Evolutionary conservation across 2,329 filamentous ascomycete species (phyloP).

Genomic region (Hawksworthiomyces lignivorus): DNA sequence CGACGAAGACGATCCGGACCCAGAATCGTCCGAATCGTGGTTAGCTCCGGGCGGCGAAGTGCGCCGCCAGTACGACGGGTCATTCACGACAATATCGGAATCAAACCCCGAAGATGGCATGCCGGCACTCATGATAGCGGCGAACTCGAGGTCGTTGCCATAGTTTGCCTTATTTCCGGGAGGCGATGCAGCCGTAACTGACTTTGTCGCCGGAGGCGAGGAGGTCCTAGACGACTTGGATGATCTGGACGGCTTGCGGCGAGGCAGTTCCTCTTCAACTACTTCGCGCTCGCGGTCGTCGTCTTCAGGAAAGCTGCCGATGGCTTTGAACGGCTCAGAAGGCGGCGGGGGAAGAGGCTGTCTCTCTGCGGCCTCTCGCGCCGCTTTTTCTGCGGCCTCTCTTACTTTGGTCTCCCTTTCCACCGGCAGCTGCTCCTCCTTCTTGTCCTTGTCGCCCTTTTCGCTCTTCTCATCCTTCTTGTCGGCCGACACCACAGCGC

Average conservation of each 20-base stretch:
- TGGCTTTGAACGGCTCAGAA: not conserved
- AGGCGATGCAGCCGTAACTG: too few relatives aligned
- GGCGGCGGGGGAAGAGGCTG: too few relatives aligned
- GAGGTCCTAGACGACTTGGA: slow-evolving; percentile 50
- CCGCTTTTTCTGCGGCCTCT: too few relatives aligned
- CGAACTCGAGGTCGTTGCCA: slow-evolving; percentile 61
- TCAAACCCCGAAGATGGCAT: slow-evolving; percentile 64
- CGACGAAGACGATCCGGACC: slow-evolving; percentile 2
- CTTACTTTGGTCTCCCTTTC: not conserved
- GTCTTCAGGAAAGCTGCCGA: slow-evolving; percentile 5
- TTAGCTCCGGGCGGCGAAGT: slow-evolving; percentile 56
- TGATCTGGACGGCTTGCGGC: slow-evolving; percentile 35
- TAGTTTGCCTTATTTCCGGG: not conserved
- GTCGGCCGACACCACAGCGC: slow-evolving; percentile 16
- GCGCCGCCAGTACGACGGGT: slow-evolving; percentile 55
- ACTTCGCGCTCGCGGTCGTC: too few relatives aligned
- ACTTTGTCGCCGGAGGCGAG: slow-evolving; percentile 31
- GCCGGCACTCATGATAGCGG: slow-evolving; percentile 61
- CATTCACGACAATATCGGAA: slow-evolving; percentile 60
- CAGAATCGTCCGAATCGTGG: slow-evolving; percentile 24
- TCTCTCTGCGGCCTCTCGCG: too few relatives aligned
- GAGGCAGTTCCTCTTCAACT: slow-evolving; percentile 12
- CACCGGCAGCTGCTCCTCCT: slow-evolving; percentile 9
- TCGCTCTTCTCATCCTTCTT: not conserved
- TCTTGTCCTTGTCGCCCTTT: slow-evolving; percentile 12